Evolutionary conservation across 1,284 basidiomycete species (phyloP), one percentile per base, ranked within the genome.

Genomic region (Sanghuangporus sanghuang): DNA sequence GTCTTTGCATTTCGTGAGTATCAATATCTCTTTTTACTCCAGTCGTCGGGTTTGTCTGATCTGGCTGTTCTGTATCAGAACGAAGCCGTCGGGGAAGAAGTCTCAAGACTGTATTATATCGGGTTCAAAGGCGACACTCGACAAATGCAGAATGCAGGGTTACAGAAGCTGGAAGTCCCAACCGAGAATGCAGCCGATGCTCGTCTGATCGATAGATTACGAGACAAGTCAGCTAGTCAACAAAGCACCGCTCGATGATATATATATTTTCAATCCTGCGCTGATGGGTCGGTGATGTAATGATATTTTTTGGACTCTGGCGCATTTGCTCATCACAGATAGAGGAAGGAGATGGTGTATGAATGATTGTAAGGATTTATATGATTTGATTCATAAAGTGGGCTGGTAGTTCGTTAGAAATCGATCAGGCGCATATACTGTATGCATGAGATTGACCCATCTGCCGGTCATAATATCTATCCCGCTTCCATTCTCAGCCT

Each of bases 51-150:
- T 44, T 18, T 57, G 21, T 18, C 9, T 52, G 38, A 21, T 9
- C 14, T 3, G n/a, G 46, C 35, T 50, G 61, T 59, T 50, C 53
- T 53, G 55, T 68, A 54, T 38, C 36, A 90, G 90, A 84, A 82
- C 63, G 83, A 92, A 58, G 78, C 91, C 0, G 77, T 79, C 3
- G 87, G 86, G 1, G 85, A 80, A 32, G 86, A 90, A 7, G 70
- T 75, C 6, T 83, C 87, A 2, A 77, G 86, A 44, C 74, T 93
- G 50, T 94, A 88, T 70, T 94, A 85, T 71, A 71, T 93, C 57
- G 92, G 92, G 12, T 94, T 94, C 78, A 87, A 85, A 71, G 92
- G 92, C 52, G 89, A 92, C 68, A 77, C 79, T 50, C 78, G 80
- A 55, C 77, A 79, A n/a, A 73, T 76, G 11, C 78, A 81, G 67